These are phyloP conservation scores for Phytophthora syringae DNA, from an alignment of 352 stramenopile species.

Conservation along the genomic window DNA sequence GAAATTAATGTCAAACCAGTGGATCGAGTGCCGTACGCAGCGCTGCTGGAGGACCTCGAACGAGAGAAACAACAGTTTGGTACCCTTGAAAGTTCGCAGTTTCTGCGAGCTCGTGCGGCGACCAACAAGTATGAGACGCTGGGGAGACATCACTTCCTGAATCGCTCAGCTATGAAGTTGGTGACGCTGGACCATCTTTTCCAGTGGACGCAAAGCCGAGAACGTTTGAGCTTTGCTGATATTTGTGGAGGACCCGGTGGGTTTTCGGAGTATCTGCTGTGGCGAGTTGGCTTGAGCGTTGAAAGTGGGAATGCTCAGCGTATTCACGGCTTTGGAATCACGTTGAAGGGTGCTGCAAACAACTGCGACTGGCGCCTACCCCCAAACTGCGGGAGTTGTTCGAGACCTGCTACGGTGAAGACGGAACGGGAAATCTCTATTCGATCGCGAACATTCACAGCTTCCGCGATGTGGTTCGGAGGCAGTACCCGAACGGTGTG, in stretches of 20 bases:
- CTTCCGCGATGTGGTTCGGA: slow-evolving; percentile 53
- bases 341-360: slow-evolving; percentile 48
- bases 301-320: neutral
- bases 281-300: slow-evolving; percentile 21
- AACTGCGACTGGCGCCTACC: slow-evolving; percentile 61
- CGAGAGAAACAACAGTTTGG: slow-evolving; percentile 53
- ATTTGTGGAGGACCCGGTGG: slow-evolving; percentile 80
- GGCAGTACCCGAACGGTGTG: slow-evolving; percentile 43
- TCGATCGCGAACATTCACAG: slow-evolving; percentile 54
- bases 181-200: slow-evolving; percentile 78
- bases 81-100: slow-evolving; percentile 35
- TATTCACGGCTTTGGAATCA: slow-evolving; percentile 68
- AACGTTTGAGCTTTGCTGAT: slow-evolving; percentile 70
- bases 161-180: slow-evolving; percentile 86
- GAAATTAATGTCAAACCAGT: neutral
- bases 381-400: slow-evolving; percentile 26
- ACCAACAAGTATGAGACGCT: slow-evolving; percentile 70
- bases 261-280: slow-evolving; percentile 86
- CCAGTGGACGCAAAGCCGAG: slow-evolving; percentile 38
- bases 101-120: slow-evolving; percentile 44
- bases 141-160: slow-evolving; percentile 71
- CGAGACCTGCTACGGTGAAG: slow-evolving; percentile 63
- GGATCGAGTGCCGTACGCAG: slow-evolving; percentile 9
- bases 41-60: slow-evolving; percentile 45
- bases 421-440: slow-evolving; percentile 81